phyloP scores from a whole-genome alignment of 192 early-diverging fungal genomes.

The Rhizoclosmatium sp. region DNA sequence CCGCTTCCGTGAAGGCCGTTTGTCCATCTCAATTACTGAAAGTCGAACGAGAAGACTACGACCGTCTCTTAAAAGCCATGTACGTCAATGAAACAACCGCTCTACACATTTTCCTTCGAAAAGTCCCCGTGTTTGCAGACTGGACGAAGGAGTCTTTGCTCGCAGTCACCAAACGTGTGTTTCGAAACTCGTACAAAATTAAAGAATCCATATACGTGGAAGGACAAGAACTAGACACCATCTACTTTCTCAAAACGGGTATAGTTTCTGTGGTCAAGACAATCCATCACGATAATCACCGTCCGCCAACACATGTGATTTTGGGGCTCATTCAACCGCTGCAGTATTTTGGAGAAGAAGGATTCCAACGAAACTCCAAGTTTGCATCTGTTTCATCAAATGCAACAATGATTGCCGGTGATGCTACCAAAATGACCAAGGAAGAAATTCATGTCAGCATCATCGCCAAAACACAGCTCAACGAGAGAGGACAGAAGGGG shows the following conservation, averaged over 20 bases:
- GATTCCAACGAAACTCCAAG: conserved; percentile 16
- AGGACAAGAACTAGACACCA: background rate
- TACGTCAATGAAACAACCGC: conserved; percentile 53
- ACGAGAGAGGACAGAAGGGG: background rate
- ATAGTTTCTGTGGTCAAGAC: conserved; percentile 34
- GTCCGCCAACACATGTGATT: conserved; percentile 11
- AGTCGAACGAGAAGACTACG: conserved; percentile 53
- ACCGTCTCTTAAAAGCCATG: conserved; percentile 39
- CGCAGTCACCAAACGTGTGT: conserved; percentile 35
- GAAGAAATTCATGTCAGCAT: conserved; percentile 17
- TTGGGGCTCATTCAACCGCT: conserved; percentile 34
- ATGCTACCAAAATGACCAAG: conserved; percentile 8
- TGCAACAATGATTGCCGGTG: conserved; percentile 14
- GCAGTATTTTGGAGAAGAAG: conserved; percentile 55
- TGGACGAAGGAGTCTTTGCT: conserved; percentile 36
- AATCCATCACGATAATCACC: background rate
- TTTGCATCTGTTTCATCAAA: background rate
- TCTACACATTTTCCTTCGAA: conserved; percentile 42
- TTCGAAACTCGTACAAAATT: conserved; percentile 22
- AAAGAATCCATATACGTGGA: conserved; percentile 39
- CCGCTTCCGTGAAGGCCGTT: conserved; percentile 50
- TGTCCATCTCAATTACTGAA: conserved; percentile 41
- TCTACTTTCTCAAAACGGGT: conserved; percentile 43
- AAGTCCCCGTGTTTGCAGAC: conserved; percentile 43
- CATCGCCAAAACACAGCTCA: background rate